Percentiles rank a stretch among this genome's conserved stretches.
These are phyloP conservation scores for Venustampulla echinocandica DNA, from an alignment of 495 filamentous ascomycete species.

Conservation along the genomic window DNA sequence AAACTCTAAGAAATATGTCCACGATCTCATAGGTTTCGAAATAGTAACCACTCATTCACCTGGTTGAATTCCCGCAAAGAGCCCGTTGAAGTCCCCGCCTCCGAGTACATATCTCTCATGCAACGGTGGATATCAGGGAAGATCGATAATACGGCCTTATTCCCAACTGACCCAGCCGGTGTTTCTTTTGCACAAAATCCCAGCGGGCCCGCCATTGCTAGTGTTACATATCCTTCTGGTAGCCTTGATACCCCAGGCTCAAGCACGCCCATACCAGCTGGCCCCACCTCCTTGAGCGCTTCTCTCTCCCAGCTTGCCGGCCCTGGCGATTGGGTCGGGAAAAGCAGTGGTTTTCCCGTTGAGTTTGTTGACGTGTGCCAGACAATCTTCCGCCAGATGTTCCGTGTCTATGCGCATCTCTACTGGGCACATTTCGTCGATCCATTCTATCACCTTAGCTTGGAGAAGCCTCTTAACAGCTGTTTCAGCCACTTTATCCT, in stretches of 20 bases:
- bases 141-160: constrained; percentile 75
- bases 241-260: constrained; percentile 50
- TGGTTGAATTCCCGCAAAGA: constrained; percentile 67
- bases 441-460: constrained; percentile 74
- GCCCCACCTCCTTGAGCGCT: constrained; percentile 38
- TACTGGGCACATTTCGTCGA: constrained; percentile 79
- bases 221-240: constrained; percentile 48
- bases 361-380: constrained; percentile 78
- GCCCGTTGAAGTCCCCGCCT: constrained; percentile 62
- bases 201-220: constrained; percentile 34
- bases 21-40: constrained; percentile 26
- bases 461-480: constrained; percentile 83
- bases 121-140: constrained; percentile 92
- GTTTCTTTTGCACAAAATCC: constrained; percentile 48
- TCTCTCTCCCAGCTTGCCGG: constrained; percentile 40
- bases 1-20: background rate
- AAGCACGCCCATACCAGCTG: constrained; percentile 38
- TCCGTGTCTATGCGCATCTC: constrained; percentile 88
- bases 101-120: constrained; percentile 83
- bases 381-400: constrained; percentile 93
- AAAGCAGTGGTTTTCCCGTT: constrained; percentile 78
- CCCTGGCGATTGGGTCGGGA: constrained; percentile 70
- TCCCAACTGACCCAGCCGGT: constrained; percentile 63
- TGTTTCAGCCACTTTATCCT: constrained; percentile 91
- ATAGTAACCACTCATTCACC: constrained; percentile 77